Percentiles rank a stretch among this genome's conserved stretches.
phyloP scores from a whole-genome alignment of 768 basidiomycete genomes.

The Rhizopogon rudus region DNA sequence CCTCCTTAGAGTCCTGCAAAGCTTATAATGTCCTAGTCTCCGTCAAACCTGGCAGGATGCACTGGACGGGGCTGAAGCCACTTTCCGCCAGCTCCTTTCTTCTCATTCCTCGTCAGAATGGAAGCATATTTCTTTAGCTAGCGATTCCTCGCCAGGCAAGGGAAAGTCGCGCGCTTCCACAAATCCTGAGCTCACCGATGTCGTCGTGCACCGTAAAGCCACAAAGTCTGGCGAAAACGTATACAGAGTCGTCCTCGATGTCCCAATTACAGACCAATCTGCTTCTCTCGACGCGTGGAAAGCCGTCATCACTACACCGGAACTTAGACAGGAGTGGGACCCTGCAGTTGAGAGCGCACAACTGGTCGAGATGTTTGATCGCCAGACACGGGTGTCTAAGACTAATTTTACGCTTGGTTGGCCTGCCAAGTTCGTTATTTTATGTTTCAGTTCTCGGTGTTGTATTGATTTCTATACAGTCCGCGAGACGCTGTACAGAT shows the following conservation, averaged over 20 bases:
- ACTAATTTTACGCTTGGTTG: slow-evolving; percentile 93
- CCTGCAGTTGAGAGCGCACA: slow-evolving; percentile 85
- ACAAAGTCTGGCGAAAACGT: slow-evolving; percentile 70
- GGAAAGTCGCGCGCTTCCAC: slow-evolving; percentile 52
- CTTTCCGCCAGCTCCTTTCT: slow-evolving; percentile 73
- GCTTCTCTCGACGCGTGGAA: slow-evolving; percentile 75
- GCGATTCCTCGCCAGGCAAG: slow-evolving; percentile 45
- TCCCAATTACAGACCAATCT: slow-evolving; percentile 52
- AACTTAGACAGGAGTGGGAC: slow-evolving; percentile 89
- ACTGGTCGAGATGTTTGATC: slow-evolving; percentile 83
- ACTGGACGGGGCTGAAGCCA: slow-evolving; percentile 66
- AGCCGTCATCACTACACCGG: slow-evolving; percentile 77
- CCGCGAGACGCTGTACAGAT: slow-evolving; percentile 95
- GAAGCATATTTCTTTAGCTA: slow-evolving; percentile 65
- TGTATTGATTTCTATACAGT: slow-evolving; percentile 34
- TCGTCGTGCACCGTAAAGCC: slow-evolving; percentile 71
- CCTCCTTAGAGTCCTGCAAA: neutral
- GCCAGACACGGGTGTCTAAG: slow-evolving; percentile 78
- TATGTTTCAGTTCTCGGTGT: slow-evolving; percentile 1
- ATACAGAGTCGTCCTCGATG: slow-evolving; percentile 78
- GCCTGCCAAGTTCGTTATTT: slow-evolving; percentile 85
- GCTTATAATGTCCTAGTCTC: slow-evolving; percentile 41
- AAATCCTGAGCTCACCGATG: slow-evolving; percentile 62
- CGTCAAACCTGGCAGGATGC: slow-evolving; percentile 81
- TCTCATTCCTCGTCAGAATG: slow-evolving; percentile 69